These are phyloP conservation scores for Schizosaccharomyces japonicus DNA, from an alignment of 805 yeast species.

Conservation along the genomic window DNA sequence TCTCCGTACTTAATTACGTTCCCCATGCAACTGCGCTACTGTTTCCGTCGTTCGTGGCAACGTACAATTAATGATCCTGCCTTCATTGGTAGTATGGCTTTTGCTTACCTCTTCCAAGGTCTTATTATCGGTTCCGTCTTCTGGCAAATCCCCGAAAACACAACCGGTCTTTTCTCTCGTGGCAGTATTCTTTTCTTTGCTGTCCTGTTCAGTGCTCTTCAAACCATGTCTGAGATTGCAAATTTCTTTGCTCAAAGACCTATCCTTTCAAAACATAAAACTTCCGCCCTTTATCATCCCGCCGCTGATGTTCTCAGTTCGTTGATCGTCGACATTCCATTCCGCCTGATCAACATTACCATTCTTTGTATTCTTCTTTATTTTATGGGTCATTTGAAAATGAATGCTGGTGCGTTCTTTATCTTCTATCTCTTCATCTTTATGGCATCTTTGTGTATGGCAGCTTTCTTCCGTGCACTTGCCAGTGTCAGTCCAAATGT, in stretches of 20 bases:
- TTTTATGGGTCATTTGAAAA: constrained; percentile 30
- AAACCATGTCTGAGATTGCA: constrained; percentile 24
- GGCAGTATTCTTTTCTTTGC: constrained; percentile 42
- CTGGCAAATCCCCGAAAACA: constrained; percentile 26
- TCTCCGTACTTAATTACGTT: constrained; percentile 11
- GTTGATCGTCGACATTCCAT: constrained; percentile 34
- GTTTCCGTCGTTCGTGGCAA: constrained; percentile 18
- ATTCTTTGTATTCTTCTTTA: constrained; percentile 28
- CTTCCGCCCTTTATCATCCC: constrained; percentile 35
- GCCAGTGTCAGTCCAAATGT: constrained; percentile 16
- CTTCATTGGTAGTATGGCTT: constrained; percentile 23
- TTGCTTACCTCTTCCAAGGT: constrained; percentile 31
- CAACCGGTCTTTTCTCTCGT: constrained; percentile 33
- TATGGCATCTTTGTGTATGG: constrained; percentile 28
- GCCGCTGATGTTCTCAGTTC: constrained; percentile 43
- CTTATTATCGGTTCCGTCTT: constrained; percentile 41
- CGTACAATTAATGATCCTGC: constrained; percentile 34
- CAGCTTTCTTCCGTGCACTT: constrained; percentile 25
- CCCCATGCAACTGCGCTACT: constrained; percentile 8
- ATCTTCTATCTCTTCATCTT: constrained; percentile 23
- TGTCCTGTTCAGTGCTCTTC: constrained; percentile 23
- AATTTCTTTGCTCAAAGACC: constrained; percentile 26
- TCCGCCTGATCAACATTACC: constrained; percentile 22
- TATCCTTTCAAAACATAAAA: constrained; percentile 34
- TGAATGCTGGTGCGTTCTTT: constrained; percentile 33